Evolutionary conservation across 1,284 basidiomycete genomes (phyloP).

Genomic region (Marasmius tenuissimus): DNA sequence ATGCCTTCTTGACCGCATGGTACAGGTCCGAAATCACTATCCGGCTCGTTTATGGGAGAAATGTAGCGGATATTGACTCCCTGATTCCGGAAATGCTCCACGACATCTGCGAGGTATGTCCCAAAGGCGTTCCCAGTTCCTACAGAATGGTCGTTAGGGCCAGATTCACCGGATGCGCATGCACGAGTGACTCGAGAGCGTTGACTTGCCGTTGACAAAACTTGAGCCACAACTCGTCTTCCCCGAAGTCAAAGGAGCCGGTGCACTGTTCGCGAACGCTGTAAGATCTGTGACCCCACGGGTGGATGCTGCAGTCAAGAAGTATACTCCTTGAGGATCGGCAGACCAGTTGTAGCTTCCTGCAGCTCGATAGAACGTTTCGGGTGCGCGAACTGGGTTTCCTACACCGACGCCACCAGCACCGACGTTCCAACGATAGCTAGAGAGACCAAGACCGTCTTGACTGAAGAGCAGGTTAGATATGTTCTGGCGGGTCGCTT

Average conservation of each 20-base stretch:
- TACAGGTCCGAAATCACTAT: conserved; percentile 34
- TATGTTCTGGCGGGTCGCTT: conserved; percentile 36
- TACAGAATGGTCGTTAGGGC: conserved; percentile 10
- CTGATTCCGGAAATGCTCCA: conserved; percentile 30
- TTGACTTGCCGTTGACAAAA: conserved; percentile 29
- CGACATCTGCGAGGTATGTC: conserved; percentile 34
- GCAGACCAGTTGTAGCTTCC: conserved; percentile 41
- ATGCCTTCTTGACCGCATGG: conserved; percentile 40
- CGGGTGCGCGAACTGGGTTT: conserved; percentile 38
- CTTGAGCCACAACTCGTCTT: conserved; percentile 31
- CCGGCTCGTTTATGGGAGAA: conserved; percentile 41
- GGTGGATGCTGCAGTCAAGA: conserved; percentile 32
- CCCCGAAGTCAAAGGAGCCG: conserved; percentile 32
- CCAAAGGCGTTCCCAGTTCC: conserved; percentile 34
- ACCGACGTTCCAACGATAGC: conserved; percentile 44
- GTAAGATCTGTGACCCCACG: conserved; percentile 30
- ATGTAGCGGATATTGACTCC: conserved; percentile 33
- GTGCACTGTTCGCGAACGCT: conserved; percentile 37
- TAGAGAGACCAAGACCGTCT: conserved; percentile 41
- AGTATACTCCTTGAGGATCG: conserved; percentile 40
- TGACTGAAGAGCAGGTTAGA: conserved; percentile 39
- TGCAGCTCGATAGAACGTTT: conserved; percentile 39
- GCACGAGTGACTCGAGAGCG: too few relatives aligned
- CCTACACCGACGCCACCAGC: conserved; percentile 41
- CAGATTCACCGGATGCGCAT: too few relatives aligned